phyloP scores from a whole-genome alignment of 148 eudicot species.

The Polygonum maritimum region DNA sequence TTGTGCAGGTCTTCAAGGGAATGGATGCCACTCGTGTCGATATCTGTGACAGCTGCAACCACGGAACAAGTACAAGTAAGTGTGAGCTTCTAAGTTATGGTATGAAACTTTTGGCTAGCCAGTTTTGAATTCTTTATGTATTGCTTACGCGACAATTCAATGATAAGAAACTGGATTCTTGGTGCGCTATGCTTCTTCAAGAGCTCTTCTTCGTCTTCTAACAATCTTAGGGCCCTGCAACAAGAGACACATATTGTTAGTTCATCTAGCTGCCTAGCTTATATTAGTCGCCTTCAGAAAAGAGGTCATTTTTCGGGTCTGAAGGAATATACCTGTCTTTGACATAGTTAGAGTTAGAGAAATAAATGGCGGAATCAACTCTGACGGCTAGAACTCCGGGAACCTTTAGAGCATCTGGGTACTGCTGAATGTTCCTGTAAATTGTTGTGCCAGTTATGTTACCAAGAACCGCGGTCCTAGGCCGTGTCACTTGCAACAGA shows the following conservation, averaged over 20 bases:
- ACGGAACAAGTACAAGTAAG: not conserved
- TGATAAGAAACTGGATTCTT: slow-evolving; percentile 52
- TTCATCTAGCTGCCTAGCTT: not conserved
- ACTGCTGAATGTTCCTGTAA: slow-evolving; percentile 71
- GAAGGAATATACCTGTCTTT: slow-evolving; percentile 53
- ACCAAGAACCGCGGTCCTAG: slow-evolving; percentile 69
- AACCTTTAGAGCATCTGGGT: slow-evolving; percentile 58
- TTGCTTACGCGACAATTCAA: slow-evolving; percentile 87
- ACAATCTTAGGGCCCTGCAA: slow-evolving; percentile 78
- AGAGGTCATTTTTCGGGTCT: not conserved
- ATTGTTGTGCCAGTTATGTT: slow-evolving; percentile 62
- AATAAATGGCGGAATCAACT: slow-evolving; percentile 85
- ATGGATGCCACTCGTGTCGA: slow-evolving; percentile 92
- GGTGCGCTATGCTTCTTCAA: slow-evolving; percentile 35
- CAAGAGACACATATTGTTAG: not conserved
- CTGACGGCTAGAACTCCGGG: slow-evolving; percentile 55
- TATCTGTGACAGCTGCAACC: slow-evolving; percentile 75
- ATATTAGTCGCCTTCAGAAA: too few species aligned
- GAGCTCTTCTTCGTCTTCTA: slow-evolving; percentile 57
- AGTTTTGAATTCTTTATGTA: not conserved
- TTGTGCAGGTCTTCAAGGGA: slow-evolving; percentile 71
- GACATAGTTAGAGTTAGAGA: slow-evolving; percentile 74
- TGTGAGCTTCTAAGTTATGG: not conserved
- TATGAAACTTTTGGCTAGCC: not conserved
- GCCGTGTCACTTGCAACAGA: slow-evolving; percentile 81